Percentiles rank a stretch among this genome's conserved stretches.
Conservation (phyloP, 2,329 filamentous ascomycete species). For the Davidsoniella virescens region DNA sequence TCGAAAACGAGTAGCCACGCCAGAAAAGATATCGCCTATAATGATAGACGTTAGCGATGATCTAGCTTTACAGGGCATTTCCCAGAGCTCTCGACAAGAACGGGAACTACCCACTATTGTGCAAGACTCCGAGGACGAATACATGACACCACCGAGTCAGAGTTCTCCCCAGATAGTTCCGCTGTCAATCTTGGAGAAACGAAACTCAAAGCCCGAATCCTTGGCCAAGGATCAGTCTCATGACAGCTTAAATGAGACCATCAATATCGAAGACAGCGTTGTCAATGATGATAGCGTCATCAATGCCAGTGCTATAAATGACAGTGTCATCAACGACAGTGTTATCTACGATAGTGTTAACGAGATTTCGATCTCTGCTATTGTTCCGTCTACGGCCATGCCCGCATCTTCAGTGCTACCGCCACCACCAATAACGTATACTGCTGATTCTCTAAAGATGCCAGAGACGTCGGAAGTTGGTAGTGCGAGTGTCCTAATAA, state of each 20-base stretch:
- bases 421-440: background rate
- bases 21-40: conserved; percentile 11
- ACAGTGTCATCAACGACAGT: background rate
- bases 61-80: background rate
- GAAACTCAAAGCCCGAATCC: background rate
- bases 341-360: background rate
- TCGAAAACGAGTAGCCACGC: conserved; percentile 11
- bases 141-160: conserved; percentile 25
- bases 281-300: no score
- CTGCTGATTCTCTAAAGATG: conserved; percentile 3
- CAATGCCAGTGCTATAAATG: background rate
- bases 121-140: conserved; percentile 42
- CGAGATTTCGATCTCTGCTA: background rate
- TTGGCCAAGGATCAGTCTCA: background rate
- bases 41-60: conserved; percentile 1
- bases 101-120: conserved; percentile 26
- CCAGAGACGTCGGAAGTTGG: conserved; percentile 12
- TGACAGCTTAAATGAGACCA: background rate
- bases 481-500: conserved; percentile 17
- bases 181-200: background rate
- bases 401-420: conserved; percentile 2
- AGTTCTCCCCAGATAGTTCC: background rate
- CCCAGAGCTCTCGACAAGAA: conserved; percentile 11
- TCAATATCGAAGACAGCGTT: no score
- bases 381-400: background rate